Evolutionary conservation across 306 rosid genomes (phyloP), one percentile per base, ranked within the genome.

Genomic region (Pterocarpus macrocarpus): DNA sequence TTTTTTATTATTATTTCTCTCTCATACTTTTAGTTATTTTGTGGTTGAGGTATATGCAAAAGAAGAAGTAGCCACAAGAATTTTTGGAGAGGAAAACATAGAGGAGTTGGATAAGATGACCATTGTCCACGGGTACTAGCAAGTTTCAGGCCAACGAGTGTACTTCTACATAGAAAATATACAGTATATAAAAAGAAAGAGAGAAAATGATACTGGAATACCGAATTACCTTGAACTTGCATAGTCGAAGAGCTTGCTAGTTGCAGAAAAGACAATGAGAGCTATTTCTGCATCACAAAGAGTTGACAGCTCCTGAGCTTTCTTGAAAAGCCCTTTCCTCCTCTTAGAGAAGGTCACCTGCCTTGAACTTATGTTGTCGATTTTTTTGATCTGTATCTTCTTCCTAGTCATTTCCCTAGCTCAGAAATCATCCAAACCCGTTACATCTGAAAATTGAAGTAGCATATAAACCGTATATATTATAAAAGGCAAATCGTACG

Each of bases 201-300:
- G 58, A 38, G 30, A 28, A 15, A 62, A 8, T 32, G 49, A 11
- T 30, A 17, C 11, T 36, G 14, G 1, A 41, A 8, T 14, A 38
- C 3, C 41, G 5, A 22, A 22, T 47, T 53, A 88, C 89, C 90
- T 89, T 49, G 90, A 79, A 77, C 72, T 85, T 47, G 90, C 81
- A 81, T 83, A 89, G n/a, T 89, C 82, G 68, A 80, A 87, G 81
- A 85, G 92, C 74, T 78, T 87, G 44, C 82, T 86, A 38, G 92
- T 85, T 7, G 83, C 22, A 61, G 92, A 89, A 47, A 87, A 89
- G 53, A 89, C 85, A 1, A 89, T 30, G 83, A 89, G 88, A 49
- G 87, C 90, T n/a, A 87, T 69, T n/a, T 89, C 89, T 52, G 92
- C 90, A 74, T 89, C 92, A 55, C 92, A 89, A 8, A 89, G 90